Evolutionary conservation across 2,329 filamentous ascomycete genomes (phyloP).

Genomic region (Huntiella omanensis): DNA sequence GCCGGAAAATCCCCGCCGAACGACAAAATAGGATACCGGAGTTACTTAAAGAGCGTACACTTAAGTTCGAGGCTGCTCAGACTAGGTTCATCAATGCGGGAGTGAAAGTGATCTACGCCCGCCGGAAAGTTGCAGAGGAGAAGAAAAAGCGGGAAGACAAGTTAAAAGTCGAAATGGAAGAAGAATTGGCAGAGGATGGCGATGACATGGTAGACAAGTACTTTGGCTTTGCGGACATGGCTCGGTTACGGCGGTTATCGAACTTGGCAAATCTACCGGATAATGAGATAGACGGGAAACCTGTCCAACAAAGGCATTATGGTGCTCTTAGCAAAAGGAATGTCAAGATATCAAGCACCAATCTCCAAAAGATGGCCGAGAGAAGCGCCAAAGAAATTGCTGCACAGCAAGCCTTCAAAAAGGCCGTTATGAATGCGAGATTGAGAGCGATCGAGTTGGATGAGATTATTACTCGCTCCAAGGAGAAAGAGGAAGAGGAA

Average conservation of each 20-base stretch:
- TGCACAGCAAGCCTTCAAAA: background rate
- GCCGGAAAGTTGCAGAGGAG: background rate
- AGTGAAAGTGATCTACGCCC: background rate
- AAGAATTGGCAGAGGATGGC: background rate
- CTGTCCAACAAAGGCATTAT: background rate
- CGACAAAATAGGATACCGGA: slow-evolving; percentile 21
- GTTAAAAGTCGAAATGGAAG: background rate
- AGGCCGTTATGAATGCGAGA: background rate
- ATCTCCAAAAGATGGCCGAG: no score
- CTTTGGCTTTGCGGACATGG: no score
- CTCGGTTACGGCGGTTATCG: no score
- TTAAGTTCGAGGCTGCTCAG: background rate
- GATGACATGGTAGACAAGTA: no score
- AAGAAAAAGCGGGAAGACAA: background rate
- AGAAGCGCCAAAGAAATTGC: no score
- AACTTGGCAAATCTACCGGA: background rate
- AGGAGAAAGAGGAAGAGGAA: background rate
- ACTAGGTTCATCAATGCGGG: background rate
- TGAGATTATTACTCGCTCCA: background rate
- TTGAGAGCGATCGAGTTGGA: no score
- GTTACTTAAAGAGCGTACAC: background rate
- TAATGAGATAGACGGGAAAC: background rate
- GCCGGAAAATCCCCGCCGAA: slow-evolving; percentile 24
- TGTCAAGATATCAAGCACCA: no score
- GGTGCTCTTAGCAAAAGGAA: no score